Percentiles rank a stretch among this genome's conserved stretches.
These are phyloP conservation scores for Teratosphaeria pseudoeucalypti DNA, from an alignment of 2,329 filamentous ascomycete species.

Conservation along the genomic window DNA sequence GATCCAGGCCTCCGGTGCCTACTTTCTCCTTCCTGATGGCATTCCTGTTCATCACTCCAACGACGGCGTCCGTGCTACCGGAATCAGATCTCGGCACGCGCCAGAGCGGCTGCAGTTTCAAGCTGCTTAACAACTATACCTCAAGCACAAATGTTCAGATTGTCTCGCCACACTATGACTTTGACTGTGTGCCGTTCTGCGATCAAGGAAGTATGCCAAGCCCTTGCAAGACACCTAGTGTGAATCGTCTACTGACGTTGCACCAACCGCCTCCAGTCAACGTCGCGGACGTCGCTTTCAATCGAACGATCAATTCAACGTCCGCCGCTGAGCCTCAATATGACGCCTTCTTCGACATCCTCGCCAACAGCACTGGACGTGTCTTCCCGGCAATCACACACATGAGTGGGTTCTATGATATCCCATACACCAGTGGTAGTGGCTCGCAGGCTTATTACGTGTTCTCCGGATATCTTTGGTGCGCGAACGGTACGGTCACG, in stretches of 20 bases:
- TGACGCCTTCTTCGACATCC: neutral
- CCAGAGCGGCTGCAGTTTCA: neutral
- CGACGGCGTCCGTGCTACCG: neutral
- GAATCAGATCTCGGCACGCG: neutral
- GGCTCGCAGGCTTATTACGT: neutral
- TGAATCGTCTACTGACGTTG: too few species aligned
- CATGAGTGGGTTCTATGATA: neutral
- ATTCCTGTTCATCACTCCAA: neutral
- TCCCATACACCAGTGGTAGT: neutral
- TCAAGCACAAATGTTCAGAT: neutral
- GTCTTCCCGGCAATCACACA: neutral
- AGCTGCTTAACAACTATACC: neutral
- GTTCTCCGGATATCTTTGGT: neutral
- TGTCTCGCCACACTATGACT: neutral
- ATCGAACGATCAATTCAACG: neutral
- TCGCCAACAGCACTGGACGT: neutral
- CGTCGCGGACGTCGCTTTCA: neutral
- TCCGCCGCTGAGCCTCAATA: neutral
- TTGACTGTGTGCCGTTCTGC: neutral
- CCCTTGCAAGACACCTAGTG: too few species aligned
- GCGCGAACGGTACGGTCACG: neutral
- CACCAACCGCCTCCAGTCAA: neutral
- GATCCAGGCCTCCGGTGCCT: neutral
- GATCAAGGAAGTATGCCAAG: neutral
- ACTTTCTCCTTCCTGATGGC: neutral